Conservation (phyloP, 345 rosid genomes). For the Citrus maxima region DNA sequence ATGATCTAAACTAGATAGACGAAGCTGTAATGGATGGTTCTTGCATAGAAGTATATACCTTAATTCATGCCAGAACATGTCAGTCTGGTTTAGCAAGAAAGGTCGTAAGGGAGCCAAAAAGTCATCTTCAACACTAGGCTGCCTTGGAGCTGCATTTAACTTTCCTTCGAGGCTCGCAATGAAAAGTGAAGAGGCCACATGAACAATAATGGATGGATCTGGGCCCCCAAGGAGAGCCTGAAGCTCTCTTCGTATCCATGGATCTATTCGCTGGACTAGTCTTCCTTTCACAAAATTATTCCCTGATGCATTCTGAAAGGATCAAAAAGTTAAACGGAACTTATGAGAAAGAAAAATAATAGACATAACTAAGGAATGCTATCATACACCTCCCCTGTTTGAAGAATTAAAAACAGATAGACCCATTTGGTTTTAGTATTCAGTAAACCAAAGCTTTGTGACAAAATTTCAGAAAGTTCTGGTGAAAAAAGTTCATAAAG, state of each 20-base stretch:
- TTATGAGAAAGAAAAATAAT: background rate
- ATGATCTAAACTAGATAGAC: background rate
- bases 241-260: conserved; percentile 81
- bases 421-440: background rate
- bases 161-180: conserved; percentile 43
- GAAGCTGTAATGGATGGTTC: background rate
- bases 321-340: background rate
- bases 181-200: conserved; percentile 54
- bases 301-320: conserved; percentile 25
- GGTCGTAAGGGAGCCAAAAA: conserved; percentile 40
- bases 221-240: conserved; percentile 63
- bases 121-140: conserved; percentile 17
- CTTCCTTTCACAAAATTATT: conserved; percentile 33
- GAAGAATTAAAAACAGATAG: background rate
- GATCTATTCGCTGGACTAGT: conserved; percentile 41
- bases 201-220: conserved; percentile 67
- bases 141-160: conserved; percentile 17
- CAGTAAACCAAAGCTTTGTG: no score
- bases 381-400: background rate
- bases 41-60: conserved; percentile 28
- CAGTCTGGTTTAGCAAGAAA: conserved; percentile 38
- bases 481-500: background rate
- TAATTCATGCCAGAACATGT: conserved; percentile 75
- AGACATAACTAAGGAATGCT: background rate
- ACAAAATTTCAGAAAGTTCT: no score